Evolutionary conservation across 2,329 filamentous ascomycete species (phyloP), one percentile per base, ranked within the genome.

Genomic region (Colletotrichum lupini): DNA sequence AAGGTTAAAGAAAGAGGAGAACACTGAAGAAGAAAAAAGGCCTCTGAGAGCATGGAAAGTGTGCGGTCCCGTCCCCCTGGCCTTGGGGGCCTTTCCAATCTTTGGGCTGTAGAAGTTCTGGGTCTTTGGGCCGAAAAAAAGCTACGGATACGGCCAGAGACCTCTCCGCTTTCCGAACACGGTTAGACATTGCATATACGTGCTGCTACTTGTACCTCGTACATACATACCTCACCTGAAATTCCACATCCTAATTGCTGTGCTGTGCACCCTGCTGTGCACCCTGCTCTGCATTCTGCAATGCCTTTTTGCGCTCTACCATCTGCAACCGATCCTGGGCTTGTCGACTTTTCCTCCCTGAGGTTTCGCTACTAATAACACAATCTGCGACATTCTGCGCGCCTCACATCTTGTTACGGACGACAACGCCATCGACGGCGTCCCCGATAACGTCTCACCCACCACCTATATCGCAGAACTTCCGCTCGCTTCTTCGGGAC

Each of bases 121-220:
- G 67, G 67, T 42, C 67, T 66, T 70, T 67, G 66, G 70, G 70
- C 66, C 37, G 64, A 68, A 72, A 68, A 72, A 71, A 62, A 26
- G 37, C 55, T 26, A 60, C 52, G 49, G 37, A 37, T 26, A 60
- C 52, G 32, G 24, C 19, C 58, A 62, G 16, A 49, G 14, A 16
- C 46, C 52, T 56, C 60, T 59, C 59, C 66, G 70, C 66, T 70
- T 61, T 73, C 70, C 70, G 67, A 70, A 70, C 60, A 73, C 70
- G 67, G 67, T 60, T 61, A 26, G 4, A 65, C 67, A 70, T 73
- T 73, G 71, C 71, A 66, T 66, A 70, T 65, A 70, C 55, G 46
- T 35, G 28, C 60, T 65, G 22, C n/a, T 8, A 52, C 32, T 58
- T 68, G 59, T 63, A 63, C 59, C 67, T 64, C 35, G 58, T 63